Evolutionary conservation across 495 filamentous ascomycete species (phyloP).

Genomic region (Hapsidospora chrysogenum): DNA sequence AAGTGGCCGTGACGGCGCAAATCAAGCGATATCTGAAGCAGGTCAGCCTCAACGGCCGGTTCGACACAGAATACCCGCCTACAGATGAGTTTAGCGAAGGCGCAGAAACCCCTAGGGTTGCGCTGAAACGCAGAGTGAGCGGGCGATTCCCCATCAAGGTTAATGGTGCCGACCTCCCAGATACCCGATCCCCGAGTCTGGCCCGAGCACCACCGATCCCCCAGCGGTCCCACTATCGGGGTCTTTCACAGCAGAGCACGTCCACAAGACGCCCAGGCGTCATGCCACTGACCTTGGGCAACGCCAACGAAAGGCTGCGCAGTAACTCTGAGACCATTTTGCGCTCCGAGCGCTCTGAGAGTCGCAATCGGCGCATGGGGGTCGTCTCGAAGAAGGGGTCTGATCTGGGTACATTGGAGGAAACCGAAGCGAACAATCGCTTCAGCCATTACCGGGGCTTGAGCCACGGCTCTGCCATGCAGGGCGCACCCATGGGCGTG

Average conservation of each 20-base stretch:
- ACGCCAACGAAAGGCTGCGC: slow-evolving; percentile 61
- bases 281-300: slow-evolving; percentile 49
- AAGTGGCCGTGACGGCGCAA: slow-evolving; percentile 49
- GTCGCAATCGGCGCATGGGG: slow-evolving; percentile 59
- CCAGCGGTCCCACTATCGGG: slow-evolving; percentile 59
- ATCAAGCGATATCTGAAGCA: slow-evolving; percentile 66
- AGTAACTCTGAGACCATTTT: slow-evolving; percentile 82
- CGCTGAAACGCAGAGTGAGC: slow-evolving; percentile 54
- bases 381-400: slow-evolving; percentile 55
- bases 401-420: slow-evolving; percentile 60
- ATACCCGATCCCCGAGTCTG: slow-evolving; percentile 46
- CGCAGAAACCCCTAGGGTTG: slow-evolving; percentile 52
- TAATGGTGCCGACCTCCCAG: slow-evolving; percentile 38
- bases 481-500: slow-evolving; percentile 16
- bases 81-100: slow-evolving; percentile 49
- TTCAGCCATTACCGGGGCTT: slow-evolving; percentile 71
- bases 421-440: slow-evolving; percentile 47
- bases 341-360: slow-evolving; percentile 31
- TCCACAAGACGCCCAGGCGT: slow-evolving; percentile 48
- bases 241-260: slow-evolving; percentile 55
- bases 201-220: slow-evolving; percentile 52
- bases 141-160: slow-evolving; percentile 76
- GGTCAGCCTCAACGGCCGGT: slow-evolving; percentile 27
- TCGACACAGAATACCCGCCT: slow-evolving; percentile 40
- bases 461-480: slow-evolving; percentile 64